These are phyloP conservation scores for Lachnellula willkommii DNA, from an alignment of 2,329 filamentous ascomycete genomes.

Conservation along the genomic window DNA sequence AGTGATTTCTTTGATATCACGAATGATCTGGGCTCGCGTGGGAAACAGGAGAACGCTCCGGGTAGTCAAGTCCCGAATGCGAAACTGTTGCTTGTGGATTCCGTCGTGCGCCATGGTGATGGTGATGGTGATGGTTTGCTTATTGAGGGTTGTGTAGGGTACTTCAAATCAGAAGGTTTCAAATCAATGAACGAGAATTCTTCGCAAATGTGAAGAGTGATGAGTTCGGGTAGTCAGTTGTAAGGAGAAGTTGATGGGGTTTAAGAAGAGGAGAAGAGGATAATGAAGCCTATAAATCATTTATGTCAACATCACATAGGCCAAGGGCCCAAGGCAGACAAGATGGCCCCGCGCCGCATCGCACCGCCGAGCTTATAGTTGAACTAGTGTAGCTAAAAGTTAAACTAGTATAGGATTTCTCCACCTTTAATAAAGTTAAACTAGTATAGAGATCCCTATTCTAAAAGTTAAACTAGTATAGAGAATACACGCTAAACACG, in stretches of 20 bases:
- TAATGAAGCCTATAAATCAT: neutral
- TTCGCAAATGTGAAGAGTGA: neutral
- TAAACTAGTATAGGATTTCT: too few relatives aligned
- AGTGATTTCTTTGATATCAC: conserved; percentile 51
- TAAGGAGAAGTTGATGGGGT: neutral
- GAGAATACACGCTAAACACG: too few relatives aligned
- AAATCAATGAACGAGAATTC: neutral
- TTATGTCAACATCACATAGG: neutral
- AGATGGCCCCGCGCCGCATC: neutral
- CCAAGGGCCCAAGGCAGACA: neutral
- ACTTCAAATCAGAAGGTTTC: neutral
- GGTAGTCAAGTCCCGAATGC: conserved; percentile 52
- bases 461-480: too few relatives aligned
- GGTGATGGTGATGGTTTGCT: neutral
- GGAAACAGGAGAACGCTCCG: conserved; percentile 61
- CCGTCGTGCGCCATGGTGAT: conserved; percentile 18
- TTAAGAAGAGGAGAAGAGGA: neutral
- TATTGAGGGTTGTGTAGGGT: neutral
- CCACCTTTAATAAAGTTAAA: too few relatives aligned
- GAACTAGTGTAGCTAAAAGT: too few relatives aligned
- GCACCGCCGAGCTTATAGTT: too few relatives aligned
- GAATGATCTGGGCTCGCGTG: conserved; percentile 52
- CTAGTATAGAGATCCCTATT: too few relatives aligned
- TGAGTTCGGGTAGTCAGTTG: neutral
- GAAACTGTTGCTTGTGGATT: conserved; percentile 43